Percentiles rank a stretch among this genome's conserved stretches.
phyloP scores from a whole-genome alignment of 1,284 basidiomycete species.

The Cryptococcus floricola region DNA sequence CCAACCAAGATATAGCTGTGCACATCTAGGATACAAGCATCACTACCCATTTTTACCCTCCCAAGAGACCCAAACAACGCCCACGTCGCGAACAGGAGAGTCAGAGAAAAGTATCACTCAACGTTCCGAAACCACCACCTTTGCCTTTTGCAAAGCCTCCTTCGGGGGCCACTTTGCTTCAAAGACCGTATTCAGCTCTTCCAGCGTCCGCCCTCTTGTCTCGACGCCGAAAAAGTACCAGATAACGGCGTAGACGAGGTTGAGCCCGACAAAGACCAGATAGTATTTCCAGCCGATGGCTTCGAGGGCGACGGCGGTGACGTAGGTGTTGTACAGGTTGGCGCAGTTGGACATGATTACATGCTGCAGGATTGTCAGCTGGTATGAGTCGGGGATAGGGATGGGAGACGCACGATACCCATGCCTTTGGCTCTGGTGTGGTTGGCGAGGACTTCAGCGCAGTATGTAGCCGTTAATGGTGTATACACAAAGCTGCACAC shows the following conservation, averaged over 20 bases:
- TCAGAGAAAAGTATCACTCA: not conserved
- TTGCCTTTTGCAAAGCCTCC: slow-evolving; percentile 13
- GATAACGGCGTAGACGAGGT: slow-evolving; percentile 16
- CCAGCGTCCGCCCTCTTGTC: slow-evolving; percentile 18
- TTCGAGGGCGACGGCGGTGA: slow-evolving; percentile 15
- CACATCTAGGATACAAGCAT: no score
- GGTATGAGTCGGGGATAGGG: no score
- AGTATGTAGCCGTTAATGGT: slow-evolving; percentile 28
- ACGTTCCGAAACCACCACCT: slow-evolving; percentile 7
- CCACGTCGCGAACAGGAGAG: no score
- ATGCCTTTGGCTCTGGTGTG: slow-evolving; percentile 30
- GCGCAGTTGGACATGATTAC: slow-evolving; percentile 18
- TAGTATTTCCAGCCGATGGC: slow-evolving; percentile 17
- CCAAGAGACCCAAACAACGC: no score
- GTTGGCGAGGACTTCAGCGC: slow-evolving; percentile 22
- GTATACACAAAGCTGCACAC: slow-evolving; percentile 22
- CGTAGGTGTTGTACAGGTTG: slow-evolving; percentile 23
- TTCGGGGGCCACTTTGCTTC: slow-evolving; percentile 17
- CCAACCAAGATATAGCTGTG: no score
- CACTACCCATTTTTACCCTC: no score
- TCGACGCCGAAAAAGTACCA: slow-evolving; percentile 20
- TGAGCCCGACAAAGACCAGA: slow-evolving; percentile 17
- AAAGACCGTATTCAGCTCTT: slow-evolving; percentile 19
- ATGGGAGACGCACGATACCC: slow-evolving; percentile 16
- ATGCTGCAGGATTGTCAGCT: slow-evolving; percentile 6